Conservation (phyloP, 768 basidiomycete genomes). For the Tulasnella sp. region DNA sequence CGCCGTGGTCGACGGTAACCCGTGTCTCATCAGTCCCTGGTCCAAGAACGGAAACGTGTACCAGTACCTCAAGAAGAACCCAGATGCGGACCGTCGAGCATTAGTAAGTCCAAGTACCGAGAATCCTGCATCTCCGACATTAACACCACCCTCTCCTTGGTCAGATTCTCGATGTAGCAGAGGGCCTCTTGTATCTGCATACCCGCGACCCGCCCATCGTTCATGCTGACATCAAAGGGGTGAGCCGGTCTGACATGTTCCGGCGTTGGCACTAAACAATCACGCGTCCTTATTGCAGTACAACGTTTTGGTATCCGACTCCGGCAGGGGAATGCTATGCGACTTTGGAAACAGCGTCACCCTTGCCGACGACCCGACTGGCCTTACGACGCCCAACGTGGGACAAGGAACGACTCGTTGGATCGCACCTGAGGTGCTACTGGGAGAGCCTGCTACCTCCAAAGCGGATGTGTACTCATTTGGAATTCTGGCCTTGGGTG, state of each 20-base stretch:
- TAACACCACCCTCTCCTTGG: background rate
- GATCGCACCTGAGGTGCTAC: background rate
- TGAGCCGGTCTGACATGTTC: background rate
- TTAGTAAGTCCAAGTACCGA: background rate
- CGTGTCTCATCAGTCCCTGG: conserved; percentile 18
- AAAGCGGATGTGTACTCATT: conserved; percentile 20
- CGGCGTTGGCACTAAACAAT: background rate
- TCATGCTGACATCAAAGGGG: conserved; percentile 19
- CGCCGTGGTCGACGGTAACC: background rate
- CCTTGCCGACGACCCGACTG: conserved; percentile 6
- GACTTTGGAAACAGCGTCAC: conserved; percentile 1
- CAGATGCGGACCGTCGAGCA: background rate
- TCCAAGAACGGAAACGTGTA: background rate
- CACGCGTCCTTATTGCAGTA: background rate
- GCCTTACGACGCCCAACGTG: conserved; percentile 12
- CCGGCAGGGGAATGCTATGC: background rate
- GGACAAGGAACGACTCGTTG: conserved; percentile 6
- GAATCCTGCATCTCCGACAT: background rate
- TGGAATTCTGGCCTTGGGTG: background rate
- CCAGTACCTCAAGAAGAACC: conserved; percentile 15
- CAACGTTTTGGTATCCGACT: conserved; percentile 10
- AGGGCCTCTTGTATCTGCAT: background rate
- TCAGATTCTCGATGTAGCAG: conserved; percentile 11
- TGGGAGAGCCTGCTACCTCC: background rate
- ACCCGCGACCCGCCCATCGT: background rate